Base-by-base conservation (phyloP, 2,329 filamentous ascomycete species). In the Penicillium sclerotigenum region DNA sequence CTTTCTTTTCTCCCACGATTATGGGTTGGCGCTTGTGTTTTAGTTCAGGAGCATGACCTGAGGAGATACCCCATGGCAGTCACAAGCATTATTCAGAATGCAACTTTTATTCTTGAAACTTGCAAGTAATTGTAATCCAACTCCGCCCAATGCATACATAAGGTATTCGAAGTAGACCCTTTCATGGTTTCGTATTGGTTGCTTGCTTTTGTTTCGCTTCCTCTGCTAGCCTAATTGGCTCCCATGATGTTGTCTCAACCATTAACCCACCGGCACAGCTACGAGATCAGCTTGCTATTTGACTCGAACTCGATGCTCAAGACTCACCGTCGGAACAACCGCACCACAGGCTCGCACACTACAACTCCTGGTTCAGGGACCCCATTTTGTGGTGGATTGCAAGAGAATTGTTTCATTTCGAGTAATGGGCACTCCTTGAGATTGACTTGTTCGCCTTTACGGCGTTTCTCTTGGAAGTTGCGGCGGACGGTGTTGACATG, bases 221-320 rank as follows among this genome's bases (percentile, higher is more conserved):
- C 63, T 75, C 68, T 24, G 64, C 64, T 47, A 65, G 46, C 31
- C 66, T 54, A 18, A 70, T 58, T 33, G 69, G 76, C 66, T 86
- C 84, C 82, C 82, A 85, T 47, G 78, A 76, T 34, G 84, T 87
- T 33, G 84, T 87, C 69, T 87, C 84, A 14, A 86, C 81, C 45
- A 79, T 82, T 63, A 85, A 68, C 20, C 82, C 82, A 63, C 78
- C 75, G 26, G 77, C 78, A 68, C 83, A 77, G 56, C 74, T 76
- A 51, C 18, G 47, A 56, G 55, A 60, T 47, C 40, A 59, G 57
- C 36, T 36, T 13, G 29, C 22, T n/a, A 22, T 45, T 52, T 42
- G 22, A 51, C 11, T 26, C 5, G 8, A 20, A 37, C n/a, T 6
- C 26, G 14, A 31, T n/a, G 22, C 11, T 13, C 45, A 50, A 46